Evolutionary conservation across 2,329 filamentous ascomycete genomes (phyloP), one percentile per base, ranked within the genome.

Genomic region (Macroventuria anomochaeta): DNA sequence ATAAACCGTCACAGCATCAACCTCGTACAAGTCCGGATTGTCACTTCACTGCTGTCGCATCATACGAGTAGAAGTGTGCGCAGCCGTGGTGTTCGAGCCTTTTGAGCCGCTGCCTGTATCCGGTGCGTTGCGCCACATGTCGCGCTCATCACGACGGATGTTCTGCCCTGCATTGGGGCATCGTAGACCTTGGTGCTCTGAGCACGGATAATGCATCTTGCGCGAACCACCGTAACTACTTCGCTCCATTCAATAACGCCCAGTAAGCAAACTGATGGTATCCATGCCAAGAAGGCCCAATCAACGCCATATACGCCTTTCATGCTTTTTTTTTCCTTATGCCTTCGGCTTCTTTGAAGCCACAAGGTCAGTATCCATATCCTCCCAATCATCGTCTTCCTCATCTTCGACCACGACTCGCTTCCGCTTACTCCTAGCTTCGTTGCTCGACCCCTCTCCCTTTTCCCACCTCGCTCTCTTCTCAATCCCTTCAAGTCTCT

Each of bases 401-500:
- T 76, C 75, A 8, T 76, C 75, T 3, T 74, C 71, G 6, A 71
- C 59, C 17, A 76, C 61, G 6, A 64, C 64, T 23, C 70, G 60
- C 61, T 70, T 76, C 34, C 72, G 66, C 65, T 76, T 77, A 31
- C 61, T 64, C 53, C 46, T 61, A 6, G 52, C 55, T 0, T 63
- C 63, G 10, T 58, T 62, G 3, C 53, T 46, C 10, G 53, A 44
- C 28, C 37, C 57, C 28, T 62, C 61, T 10, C 65, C 68, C 6
- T 48, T 52, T 2, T 40, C 59, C 54, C 62, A 67, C 20, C 56
- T 57, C 17, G 53, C 71, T 26, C 73, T 67, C 63, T 68, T 73
- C 59, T 75, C 70, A 2, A 79, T 70, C 21, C 65, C 75, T 46
- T 84, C 80, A 31, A 93, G 74, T 33, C 91, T 77, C 46, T 85